phyloP scores from a whole-genome alignment of 2,329 filamentous ascomycete species.

The Nigrograna mackinnonii region DNA sequence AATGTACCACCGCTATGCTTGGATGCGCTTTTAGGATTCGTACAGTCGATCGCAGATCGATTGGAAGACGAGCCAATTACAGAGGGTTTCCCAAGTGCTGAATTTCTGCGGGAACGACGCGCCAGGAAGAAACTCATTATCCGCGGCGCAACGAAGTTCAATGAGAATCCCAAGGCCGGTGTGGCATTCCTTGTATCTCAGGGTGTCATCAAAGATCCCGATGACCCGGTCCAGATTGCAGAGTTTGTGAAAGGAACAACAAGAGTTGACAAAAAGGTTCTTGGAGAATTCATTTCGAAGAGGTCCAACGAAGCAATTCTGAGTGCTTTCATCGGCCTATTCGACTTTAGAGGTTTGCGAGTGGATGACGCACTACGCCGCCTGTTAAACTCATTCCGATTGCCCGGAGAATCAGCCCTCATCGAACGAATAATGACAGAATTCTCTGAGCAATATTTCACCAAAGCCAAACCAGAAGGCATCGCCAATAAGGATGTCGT shows the following conservation, averaged over 20 bases:
- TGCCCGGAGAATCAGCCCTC: slow-evolving; percentile 89
- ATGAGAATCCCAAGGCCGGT: slow-evolving; percentile 89
- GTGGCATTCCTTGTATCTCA: slow-evolving; percentile 83
- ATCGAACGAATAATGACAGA: slow-evolving; percentile 90
- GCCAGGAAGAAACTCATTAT: slow-evolving; percentile 86
- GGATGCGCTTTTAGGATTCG: slow-evolving; percentile 85
- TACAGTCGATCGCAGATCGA: slow-evolving; percentile 89
- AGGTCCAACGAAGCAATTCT: slow-evolving; percentile 84
- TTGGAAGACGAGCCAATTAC: slow-evolving; percentile 69
- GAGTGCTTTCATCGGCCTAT: slow-evolving; percentile 80
- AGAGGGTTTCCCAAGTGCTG: slow-evolving; percentile 69
- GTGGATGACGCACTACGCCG: slow-evolving; percentile 88
- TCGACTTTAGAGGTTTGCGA: slow-evolving; percentile 84
- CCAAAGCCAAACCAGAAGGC: slow-evolving; percentile 68
- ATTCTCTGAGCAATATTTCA: slow-evolving; percentile 85
- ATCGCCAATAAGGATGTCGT: slow-evolving; percentile 86
- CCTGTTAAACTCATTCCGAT: slow-evolving; percentile 87
- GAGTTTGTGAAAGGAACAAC: slow-evolving; percentile 85
- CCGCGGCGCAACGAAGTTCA: slow-evolving; percentile 86
- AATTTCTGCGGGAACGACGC: slow-evolving; percentile 70
- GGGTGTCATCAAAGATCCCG: slow-evolving; percentile 78
- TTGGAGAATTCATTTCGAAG: slow-evolving; percentile 94
- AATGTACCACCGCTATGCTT: slow-evolving; percentile 95
- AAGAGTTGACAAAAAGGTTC: slow-evolving; percentile 83
- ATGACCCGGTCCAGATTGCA: slow-evolving; percentile 78